Evolutionary conservation across 1,139 yeast genomes (phyloP).

Genomic region (Suhomyces maxii): DNA sequence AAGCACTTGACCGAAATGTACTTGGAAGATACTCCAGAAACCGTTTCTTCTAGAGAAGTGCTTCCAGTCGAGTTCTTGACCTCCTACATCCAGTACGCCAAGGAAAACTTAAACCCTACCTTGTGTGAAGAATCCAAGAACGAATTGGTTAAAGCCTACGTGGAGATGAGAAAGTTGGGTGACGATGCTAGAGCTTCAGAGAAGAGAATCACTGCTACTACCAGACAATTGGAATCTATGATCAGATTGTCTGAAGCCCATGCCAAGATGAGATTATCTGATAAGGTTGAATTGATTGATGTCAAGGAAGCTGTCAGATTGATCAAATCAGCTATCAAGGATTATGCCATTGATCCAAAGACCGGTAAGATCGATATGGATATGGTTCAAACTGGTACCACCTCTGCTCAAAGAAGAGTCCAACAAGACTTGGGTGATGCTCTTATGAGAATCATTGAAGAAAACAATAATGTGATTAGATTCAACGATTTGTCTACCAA

Average conservation of each 20-base stretch:
- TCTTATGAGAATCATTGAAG: slow-evolving; percentile 49
- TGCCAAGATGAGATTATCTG: slow-evolving; percentile 88
- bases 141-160: slow-evolving; percentile 87
- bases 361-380: slow-evolving; percentile 98
- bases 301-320: slow-evolving; percentile 94
- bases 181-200: slow-evolving; percentile 87
- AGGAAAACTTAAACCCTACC: slow-evolving; percentile 74
- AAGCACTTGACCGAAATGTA: slow-evolving; percentile 90
- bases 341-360: slow-evolving; percentile 95
- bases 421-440: slow-evolving; percentile 73
- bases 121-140: slow-evolving; percentile 78
- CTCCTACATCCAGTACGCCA: slow-evolving; percentile 87
- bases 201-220: slow-evolving; percentile 94
- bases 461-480: slow-evolving; percentile 45
- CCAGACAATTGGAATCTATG: slow-evolving; percentile 95
- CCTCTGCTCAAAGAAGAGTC: slow-evolving; percentile 79
- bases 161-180: slow-evolving; percentile 90
- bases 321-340: slow-evolving; percentile 91
- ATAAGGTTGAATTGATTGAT: slow-evolving; percentile 70
- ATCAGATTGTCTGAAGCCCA: slow-evolving; percentile 88
- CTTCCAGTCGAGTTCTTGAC: slow-evolving; percentile 87
- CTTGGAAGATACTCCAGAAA: slow-evolving; percentile 80
- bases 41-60: slow-evolving; percentile 64
- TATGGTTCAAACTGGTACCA: slow-evolving; percentile 92
- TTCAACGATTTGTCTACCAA: slow-evolving; percentile 62